Conservation (phyloP, 163 green algal species). For the Botryococcus braunii region DNA sequence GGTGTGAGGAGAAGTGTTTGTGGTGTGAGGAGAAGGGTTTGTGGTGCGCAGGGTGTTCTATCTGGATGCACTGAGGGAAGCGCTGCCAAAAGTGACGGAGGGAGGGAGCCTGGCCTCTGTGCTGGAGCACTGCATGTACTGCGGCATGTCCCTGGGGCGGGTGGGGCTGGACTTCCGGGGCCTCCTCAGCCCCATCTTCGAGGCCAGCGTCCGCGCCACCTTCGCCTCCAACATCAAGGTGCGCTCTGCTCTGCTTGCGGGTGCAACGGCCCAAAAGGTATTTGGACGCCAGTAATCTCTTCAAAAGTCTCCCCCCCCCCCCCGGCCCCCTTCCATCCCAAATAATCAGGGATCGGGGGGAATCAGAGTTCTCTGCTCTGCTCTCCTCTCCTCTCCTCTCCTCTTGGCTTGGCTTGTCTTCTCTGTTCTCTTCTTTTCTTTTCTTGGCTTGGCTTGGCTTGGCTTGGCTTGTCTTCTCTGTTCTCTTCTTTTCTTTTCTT, state of each 20-base stretch:
- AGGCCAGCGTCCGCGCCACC: slow-evolving; percentile 52
- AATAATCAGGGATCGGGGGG: no score
- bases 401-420: no score
- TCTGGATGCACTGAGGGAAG: slow-evolving; percentile 35
- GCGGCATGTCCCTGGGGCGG: slow-evolving; percentile 74
- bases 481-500: no score
- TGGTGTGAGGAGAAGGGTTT: neutral
- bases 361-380: no score
- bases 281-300: no score
- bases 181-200: slow-evolving; percentile 81
- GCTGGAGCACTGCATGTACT: slow-evolving; percentile 93
- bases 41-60: slow-evolving; percentile 32
- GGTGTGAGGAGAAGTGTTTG: neutral
- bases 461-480: no score
- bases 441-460: no score
- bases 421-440: no score
- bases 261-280: no score
- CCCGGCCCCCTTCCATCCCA: no score
- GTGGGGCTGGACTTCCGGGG: slow-evolving; percentile 89
- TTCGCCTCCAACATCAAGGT: slow-evolving; percentile 37
- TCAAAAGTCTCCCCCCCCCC: no score
- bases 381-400: no score
- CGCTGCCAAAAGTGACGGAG: slow-evolving; percentile 16
- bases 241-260: neutral
- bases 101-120: slow-evolving; percentile 66